Percentiles rank a stretch among this genome's conserved stretches.
These are phyloP conservation scores for Trichaptum fuscoviolaceum DNA, from an alignment of 768 basidiomycete genomes.

Conservation along the genomic window DNA sequence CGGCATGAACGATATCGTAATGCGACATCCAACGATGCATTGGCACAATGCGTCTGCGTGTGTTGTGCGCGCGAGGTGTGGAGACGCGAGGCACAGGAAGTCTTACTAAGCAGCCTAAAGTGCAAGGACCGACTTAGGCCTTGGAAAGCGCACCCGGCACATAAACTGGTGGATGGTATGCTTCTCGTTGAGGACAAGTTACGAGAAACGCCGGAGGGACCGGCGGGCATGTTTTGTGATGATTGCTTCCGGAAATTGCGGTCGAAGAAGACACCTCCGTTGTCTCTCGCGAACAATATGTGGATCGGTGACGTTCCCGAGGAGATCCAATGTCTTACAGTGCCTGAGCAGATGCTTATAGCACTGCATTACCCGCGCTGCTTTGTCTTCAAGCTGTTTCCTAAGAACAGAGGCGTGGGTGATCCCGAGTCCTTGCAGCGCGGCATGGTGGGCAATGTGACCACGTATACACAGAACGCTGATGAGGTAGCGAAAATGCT, in stretches of 20 bases:
- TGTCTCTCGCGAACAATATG: slow-evolving; percentile 31
- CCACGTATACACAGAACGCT: slow-evolving; percentile 24
- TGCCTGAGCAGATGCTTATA: slow-evolving; percentile 34
- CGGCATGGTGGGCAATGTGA: slow-evolving; percentile 32
- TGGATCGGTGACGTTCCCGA: slow-evolving; percentile 34
- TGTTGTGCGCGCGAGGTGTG: too few relatives aligned
- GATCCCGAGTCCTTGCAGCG: slow-evolving; percentile 17
- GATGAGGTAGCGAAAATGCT: slow-evolving; percentile 28
- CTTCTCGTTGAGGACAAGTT: too few relatives aligned
- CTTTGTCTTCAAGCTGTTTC: slow-evolving; percentile 33
- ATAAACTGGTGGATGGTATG: too few relatives aligned
- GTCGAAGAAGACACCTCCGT: slow-evolving; percentile 13
- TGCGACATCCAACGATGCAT: too few relatives aligned
- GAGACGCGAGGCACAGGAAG: too few relatives aligned
- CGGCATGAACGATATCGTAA: too few relatives aligned
- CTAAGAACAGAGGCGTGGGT: slow-evolving; percentile 18
- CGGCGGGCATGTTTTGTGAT: not conserved
- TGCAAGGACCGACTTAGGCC: too few relatives aligned
- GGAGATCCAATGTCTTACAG: slow-evolving; percentile 24
- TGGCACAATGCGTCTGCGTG: too few relatives aligned
- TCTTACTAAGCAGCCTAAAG: too few relatives aligned
- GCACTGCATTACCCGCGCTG: slow-evolving; percentile 25
- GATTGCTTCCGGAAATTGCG: not conserved
- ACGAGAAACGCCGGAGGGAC: too few relatives aligned
- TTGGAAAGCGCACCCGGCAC: too few relatives aligned